Base-by-base conservation (phyloP, 2,329 filamentous ascomycete species). In the Ramichloridium luteum region DNA sequence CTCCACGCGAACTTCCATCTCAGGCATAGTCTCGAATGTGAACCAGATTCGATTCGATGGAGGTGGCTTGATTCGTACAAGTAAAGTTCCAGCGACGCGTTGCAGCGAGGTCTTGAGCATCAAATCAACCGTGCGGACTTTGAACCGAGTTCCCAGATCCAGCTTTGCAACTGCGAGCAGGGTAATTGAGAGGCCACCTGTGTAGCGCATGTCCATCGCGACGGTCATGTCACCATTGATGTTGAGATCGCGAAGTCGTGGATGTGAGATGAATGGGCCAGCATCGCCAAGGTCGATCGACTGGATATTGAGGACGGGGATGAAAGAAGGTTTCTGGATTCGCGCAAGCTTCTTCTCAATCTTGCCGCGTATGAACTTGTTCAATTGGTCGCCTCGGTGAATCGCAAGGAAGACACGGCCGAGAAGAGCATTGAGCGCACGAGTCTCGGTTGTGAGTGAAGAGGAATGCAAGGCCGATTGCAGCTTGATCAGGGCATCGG, bases 11-110 rank as follows among this genome's bases (percentile, higher is more conserved):
- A 94, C 77, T 39, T 93, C 85, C 62, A 98, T 80, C 51, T 88
- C 86, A 12, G 90, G 90, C 68, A 85, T 82, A n/a, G 75, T 75
- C 53, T 92, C 82, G 51, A 98, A 98, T 1, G 85, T 79, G 44
- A 96, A 74, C 90, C 90, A 98, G n/a, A 93, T 57, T 25, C 90
- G 74, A 54, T 98, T 98, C 56, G 85, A 94, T 1, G 90, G 90
- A 11, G 88, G 84, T 5, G 90, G 83, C 56, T 98, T 98, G 56
- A 96, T 77, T 49, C 84, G 80, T 48, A 94, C 67, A 16, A 93
- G 61, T 27, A 82, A 59, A 47, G 93, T 88, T 0, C 90, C 90
- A 47, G 92, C 82, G 2, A 96, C 63, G 46, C 77, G 81, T 53
- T 82, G 86, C 35, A 94, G 56, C 1, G 90, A 79, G 3, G 85